phyloP scores from a whole-genome alignment of 371 early-diverging fungal genomes.

The Apophysomyces trapeziformis region DNA sequence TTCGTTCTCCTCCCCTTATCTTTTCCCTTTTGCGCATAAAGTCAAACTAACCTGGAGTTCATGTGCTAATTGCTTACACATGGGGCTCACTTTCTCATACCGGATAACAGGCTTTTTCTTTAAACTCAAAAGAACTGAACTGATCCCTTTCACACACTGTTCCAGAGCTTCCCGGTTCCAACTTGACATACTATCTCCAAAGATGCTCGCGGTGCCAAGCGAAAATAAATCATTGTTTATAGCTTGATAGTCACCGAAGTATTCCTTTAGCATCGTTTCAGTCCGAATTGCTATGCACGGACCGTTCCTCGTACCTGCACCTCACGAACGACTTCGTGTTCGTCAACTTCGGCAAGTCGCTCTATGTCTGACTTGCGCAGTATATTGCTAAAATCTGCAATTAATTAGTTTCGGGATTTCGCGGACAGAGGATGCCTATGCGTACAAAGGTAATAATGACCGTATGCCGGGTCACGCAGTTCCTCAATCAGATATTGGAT shows the following conservation, averaged over 20 bases:
- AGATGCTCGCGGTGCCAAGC: constrained; percentile 78
- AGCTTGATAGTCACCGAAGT: constrained; percentile 90
- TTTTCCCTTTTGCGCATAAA: not conserved
- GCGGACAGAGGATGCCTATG: not conserved
- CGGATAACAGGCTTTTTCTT: constrained; percentile 93
- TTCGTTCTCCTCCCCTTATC: not conserved
- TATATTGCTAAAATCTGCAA: constrained; percentile 83
- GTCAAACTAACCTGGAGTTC: constrained; percentile 70
- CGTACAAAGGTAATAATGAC: constrained; percentile 93
- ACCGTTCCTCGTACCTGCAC: constrained; percentile 68
- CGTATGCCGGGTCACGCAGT: constrained; percentile 88
- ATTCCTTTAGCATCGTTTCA: constrained; percentile 63
- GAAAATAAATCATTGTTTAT: constrained; percentile 85
- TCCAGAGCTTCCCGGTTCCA: constrained; percentile 83
- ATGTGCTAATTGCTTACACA: constrained; percentile 82
- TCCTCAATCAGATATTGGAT: constrained; percentile 88
- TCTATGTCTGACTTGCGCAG: constrained; percentile 89
- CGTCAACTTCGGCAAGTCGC: constrained; percentile 93
- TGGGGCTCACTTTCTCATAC: constrained; percentile 77
- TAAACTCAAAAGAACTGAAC: constrained; percentile 77
- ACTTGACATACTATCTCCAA: constrained; percentile 62
- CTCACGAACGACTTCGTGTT: constrained; percentile 91
- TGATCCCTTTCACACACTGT: constrained; percentile 79
- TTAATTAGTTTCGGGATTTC: not conserved
- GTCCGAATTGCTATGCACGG: not conserved